Percentiles rank a stretch among this genome's conserved stretches.
These are phyloP conservation scores for Trichoderma asperelloides DNA, from an alignment of 495 filamentous ascomycete genomes.

Conservation along the genomic window DNA sequence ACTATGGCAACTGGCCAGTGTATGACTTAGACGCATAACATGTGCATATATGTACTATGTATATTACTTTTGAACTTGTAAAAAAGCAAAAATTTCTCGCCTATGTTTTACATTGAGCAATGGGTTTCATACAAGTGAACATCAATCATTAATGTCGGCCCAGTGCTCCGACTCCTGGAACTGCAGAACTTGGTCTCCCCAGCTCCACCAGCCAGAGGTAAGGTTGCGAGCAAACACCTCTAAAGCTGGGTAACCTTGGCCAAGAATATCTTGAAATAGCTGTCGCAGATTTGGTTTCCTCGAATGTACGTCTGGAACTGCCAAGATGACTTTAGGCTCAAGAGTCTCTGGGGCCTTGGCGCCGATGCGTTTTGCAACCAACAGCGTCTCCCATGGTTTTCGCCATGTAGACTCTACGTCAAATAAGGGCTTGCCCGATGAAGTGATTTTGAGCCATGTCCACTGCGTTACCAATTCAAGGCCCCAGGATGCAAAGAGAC, in stretches of 20 bases:
- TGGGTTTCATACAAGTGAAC: background rate
- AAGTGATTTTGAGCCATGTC: conserved; percentile 84
- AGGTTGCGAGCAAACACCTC: conserved; percentile 87
- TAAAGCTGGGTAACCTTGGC: conserved; percentile 49
- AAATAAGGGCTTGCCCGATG: conserved; percentile 57
- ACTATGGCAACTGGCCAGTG: conserved; percentile 10
- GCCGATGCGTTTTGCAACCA: conserved; percentile 44
- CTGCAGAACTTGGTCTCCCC: conserved; percentile 78
- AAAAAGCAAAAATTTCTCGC: background rate
- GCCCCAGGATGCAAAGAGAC: conserved; percentile 53
- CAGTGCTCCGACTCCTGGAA: conserved; percentile 70
- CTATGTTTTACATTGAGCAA: background rate
- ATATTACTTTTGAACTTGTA: conserved; percentile 9
- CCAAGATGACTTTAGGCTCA: conserved; percentile 51
- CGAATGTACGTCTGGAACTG: conserved; percentile 86
- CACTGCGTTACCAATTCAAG: conserved; percentile 70
- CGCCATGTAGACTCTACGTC: conserved; percentile 49
- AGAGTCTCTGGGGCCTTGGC: background rate
- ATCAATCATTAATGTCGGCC: conserved; percentile 21
- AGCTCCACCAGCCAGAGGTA: conserved; percentile 81
- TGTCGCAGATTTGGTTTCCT: conserved; percentile 60
- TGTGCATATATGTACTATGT: conserved; percentile 10
- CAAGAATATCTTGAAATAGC: conserved; percentile 37
- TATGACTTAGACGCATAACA: conserved; percentile 16
- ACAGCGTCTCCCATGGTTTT: conserved; percentile 25